A percentile compares a stretch with the other conserved stretches of the same genome.
Conservation (phyloP, 805 yeast genomes). For the Kuraishia floccosa region DNA sequence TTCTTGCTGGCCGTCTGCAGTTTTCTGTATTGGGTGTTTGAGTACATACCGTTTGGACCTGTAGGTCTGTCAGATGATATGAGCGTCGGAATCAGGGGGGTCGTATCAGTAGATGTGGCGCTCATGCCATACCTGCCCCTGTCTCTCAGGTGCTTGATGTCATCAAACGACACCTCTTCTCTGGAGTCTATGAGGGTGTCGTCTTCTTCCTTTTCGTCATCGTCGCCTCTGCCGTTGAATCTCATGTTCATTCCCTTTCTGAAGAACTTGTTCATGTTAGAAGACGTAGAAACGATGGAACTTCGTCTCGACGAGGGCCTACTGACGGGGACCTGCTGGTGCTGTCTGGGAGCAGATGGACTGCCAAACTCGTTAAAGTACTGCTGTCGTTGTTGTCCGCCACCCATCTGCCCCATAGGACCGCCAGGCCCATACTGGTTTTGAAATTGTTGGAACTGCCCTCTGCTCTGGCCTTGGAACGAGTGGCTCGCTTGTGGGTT, state of each 20-base stretch:
- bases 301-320: too few relatives aligned
- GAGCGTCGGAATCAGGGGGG: conserved; percentile 69
- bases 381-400: too few relatives aligned
- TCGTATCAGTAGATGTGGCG: conserved; percentile 32
- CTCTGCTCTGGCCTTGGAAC: too few relatives aligned
- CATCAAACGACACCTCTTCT: conserved; percentile 43
- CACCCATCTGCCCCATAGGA: too few relatives aligned
- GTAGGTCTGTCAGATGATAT: conserved; percentile 21
- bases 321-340: too few relatives aligned
- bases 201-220: conserved; percentile 11
- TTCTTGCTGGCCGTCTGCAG: conserved; percentile 61
- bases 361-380: too few relatives aligned
- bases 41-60: conserved; percentile 19
- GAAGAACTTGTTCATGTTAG: conserved; percentile 28
- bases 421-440: too few relatives aligned
- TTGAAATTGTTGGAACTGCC: too few relatives aligned
- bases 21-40: conserved; percentile 57
- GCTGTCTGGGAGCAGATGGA: not conserved
- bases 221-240: conserved; percentile 15
- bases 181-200: conserved; percentile 18
- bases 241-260: conserved; percentile 21
- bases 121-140: conserved; percentile 53
- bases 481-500: too few relatives aligned
- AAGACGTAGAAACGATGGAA: conserved; percentile 14
- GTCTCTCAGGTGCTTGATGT: conserved; percentile 51